A percentile compares a stretch with the other conserved stretches of the same genome.
Evolutionary conservation across 129 eudicot species (phyloP).

Genomic region (Arctium lappa): DNA sequence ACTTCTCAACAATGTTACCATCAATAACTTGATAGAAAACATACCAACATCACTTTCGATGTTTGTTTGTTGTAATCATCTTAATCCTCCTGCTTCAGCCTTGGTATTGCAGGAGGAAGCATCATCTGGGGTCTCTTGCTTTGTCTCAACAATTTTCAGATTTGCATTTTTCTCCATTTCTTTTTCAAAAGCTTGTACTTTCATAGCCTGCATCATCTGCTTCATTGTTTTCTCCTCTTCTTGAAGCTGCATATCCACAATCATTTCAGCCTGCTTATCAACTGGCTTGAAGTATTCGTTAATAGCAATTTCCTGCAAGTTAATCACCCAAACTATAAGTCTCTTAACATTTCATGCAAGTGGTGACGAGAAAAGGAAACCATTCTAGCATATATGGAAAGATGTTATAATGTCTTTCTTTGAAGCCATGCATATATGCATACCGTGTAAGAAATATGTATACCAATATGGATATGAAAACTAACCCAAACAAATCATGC

Average conservation of each 20-base stretch:
- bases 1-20: too few species aligned
- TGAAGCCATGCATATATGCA: too few species aligned
- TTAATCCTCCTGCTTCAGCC: conserved; percentile 29
- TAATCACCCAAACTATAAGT: background rate
- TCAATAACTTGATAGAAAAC: background rate
- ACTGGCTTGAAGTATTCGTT: conserved; percentile 79
- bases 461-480: too few species aligned
- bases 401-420: too few species aligned
- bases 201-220: conserved; percentile 68
- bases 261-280: conserved; percentile 72
- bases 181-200: conserved; percentile 61
- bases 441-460: too few species aligned
- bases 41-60: conserved; percentile 7
- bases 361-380: too few species aligned
- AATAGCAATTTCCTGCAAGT: conserved; percentile 62
- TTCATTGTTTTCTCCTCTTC: conserved; percentile 68
- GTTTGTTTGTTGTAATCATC: background rate
- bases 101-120: background rate
- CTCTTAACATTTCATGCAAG: background rate
- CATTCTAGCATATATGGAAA: too few species aligned
- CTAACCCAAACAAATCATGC: too few species aligned
- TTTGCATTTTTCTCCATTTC: conserved; percentile 40
- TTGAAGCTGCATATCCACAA: conserved; percentile 73
- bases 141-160: conserved; percentile 32
- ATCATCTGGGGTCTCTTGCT: conserved; percentile 29